Base-by-base conservation (phyloP, 2,329 filamentous ascomycete species). In the Cadophora sp. region DNA sequence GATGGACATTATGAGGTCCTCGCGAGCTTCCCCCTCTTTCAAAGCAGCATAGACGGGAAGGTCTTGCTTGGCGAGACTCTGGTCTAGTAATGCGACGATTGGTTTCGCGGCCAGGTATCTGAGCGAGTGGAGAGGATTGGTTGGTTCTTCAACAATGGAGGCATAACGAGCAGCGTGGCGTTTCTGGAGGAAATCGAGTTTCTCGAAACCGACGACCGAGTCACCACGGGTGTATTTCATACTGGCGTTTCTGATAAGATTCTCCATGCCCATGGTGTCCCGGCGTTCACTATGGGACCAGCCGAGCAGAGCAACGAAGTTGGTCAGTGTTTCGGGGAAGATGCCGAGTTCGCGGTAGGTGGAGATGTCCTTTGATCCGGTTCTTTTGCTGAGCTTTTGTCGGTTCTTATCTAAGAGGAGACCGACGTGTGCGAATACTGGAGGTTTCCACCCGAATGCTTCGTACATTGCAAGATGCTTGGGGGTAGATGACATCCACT, bases 401-500 rank as follows among this genome's bases (percentile, higher is more conserved):
- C 87, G 84, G n/a, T 87, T 82, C 62, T 82, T 78, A 73, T 93
- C 88, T 30, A 91, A 86, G 0, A 96, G 85, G 1, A 96, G 83
- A 7, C 91, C 91, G 18, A 95, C 89, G 75, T 96, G 92, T n/a
- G 89, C 91, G 78, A 93, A 96, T n/a, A 81, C 79, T 0, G 92
- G 92, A 1, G 89, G 83, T 33, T 84, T 76, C 92, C 92, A 96
- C 5, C 87, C 85, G 75, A 96, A 91, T 2, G 91, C 91, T 59
- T 91, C 80, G 76, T 96, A 96, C n/a, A 96, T 84, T 81, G 58
- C 83, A 66, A 91, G 81, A 76, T 92, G 89, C 76, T 91, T 92
- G 0, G 94, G 94, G 0, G 96, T 98, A 0, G 94, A 97, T 41
- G 95, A 88, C 81, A 99, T 91, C 96, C 96, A 99, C 85, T 99